Percentiles rank a stretch among this genome's conserved stretches.
phyloP scores from a whole-genome alignment of 2,329 filamentous ascomycete species.

The Trichoderma sp. region DNA sequence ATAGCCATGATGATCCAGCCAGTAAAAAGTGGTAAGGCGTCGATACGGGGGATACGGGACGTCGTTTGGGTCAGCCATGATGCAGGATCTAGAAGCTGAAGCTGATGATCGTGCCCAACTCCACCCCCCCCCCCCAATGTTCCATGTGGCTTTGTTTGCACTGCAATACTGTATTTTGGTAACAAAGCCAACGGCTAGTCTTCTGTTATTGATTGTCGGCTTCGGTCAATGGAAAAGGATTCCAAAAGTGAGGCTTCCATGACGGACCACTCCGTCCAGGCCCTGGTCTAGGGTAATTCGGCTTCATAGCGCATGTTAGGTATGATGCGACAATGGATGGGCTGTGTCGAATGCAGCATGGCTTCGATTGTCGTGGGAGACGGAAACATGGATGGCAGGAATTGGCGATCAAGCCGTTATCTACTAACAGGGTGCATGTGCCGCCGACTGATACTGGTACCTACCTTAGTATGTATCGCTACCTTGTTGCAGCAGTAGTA shows the following conservation, averaged over 20 bases:
- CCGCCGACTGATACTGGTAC: background rate
- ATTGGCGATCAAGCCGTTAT: background rate
- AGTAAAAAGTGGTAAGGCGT: background rate
- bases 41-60: background rate
- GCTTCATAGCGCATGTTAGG: constrained; percentile 8
- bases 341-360: background rate
- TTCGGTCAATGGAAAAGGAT: background rate
- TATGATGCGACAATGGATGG: background rate
- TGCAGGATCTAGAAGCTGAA: background rate
- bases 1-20: background rate
- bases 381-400: background rate
- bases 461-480: background rate
- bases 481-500: too few species aligned
- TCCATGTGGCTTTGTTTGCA: background rate
- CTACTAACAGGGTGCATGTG: background rate
- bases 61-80: background rate
- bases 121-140: background rate
- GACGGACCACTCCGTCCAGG: background rate
- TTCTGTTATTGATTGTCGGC: background rate
- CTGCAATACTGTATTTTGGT: background rate
- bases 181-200: background rate
- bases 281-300: constrained; percentile 13
- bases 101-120: background rate
- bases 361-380: background rate
- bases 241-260: constrained; percentile 6